Evolutionary conservation across 805 yeast species (phyloP).

Genomic region (Wickerhamomyces xylosicus): DNA sequence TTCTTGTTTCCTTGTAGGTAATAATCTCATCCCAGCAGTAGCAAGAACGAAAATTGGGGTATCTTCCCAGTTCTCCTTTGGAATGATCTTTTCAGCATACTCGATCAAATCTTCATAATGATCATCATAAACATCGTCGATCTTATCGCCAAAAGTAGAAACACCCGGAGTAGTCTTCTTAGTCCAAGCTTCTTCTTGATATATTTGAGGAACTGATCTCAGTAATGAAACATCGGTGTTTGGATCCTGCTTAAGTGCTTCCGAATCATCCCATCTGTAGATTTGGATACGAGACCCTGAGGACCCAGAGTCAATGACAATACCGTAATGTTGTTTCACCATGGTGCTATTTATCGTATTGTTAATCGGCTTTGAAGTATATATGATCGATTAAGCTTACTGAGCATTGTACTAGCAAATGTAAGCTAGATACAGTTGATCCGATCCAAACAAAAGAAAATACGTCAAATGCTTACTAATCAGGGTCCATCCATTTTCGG

Average conservation of each 20-base stretch:
- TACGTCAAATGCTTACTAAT: no score
- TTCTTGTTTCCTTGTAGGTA: constrained; percentile 43
- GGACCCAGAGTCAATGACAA: constrained; percentile 92
- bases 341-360: not conserved
- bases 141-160: constrained; percentile 49
- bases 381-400: no score
- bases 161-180: constrained; percentile 76
- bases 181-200: constrained; percentile 60
- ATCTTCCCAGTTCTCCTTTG: constrained; percentile 40
- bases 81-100: constrained; percentile 65
- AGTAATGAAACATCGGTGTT: constrained; percentile 23
- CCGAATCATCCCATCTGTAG: constrained; percentile 65
- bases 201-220: constrained; percentile 57
- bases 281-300: constrained; percentile 87
- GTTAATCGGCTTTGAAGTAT: no score
- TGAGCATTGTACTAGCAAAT: no score
- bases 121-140: constrained; percentile 51
- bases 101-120: constrained; percentile 60
- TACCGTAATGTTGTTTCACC: constrained; percentile 46
- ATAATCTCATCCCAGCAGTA: constrained; percentile 92
- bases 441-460: no score
- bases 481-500: no score
- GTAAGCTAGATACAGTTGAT: no score
- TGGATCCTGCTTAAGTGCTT: constrained; percentile 20
- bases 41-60: constrained; percentile 91